These are phyloP conservation scores for Monosporascus sp. DNA, from an alignment of 2,329 filamentous ascomycete genomes.

Conservation along the genomic window DNA sequence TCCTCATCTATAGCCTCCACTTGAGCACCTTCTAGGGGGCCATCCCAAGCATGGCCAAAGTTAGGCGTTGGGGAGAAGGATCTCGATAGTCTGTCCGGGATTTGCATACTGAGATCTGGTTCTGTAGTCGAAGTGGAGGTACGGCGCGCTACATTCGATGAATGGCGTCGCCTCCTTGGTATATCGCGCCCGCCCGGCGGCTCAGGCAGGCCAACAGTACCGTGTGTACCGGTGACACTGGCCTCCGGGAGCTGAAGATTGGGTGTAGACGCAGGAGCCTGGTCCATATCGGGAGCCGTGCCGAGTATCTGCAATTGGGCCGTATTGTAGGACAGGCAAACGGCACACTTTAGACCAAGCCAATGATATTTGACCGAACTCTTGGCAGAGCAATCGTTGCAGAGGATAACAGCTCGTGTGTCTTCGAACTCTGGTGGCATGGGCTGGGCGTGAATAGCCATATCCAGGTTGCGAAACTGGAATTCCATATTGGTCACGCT, in stretches of 20 bases:
- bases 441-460: conserved; percentile 80
- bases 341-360: conserved; percentile 83
- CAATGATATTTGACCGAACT: conserved; percentile 88
- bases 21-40: conserved; percentile 13
- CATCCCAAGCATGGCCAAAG: conserved; percentile 14
- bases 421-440: conserved; percentile 83
- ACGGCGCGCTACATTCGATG: conserved; percentile 22
- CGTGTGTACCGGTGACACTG: conserved; percentile 6
- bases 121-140: conserved; percentile 4
- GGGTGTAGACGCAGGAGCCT: conserved; percentile 12
- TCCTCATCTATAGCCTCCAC: conserved; percentile 27
- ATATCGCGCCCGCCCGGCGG: conserved; percentile 17
- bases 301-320: conserved; percentile 59
- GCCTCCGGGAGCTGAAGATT: conserved; percentile 13
- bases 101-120: conserved; percentile 8
- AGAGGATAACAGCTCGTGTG: conserved; percentile 77
- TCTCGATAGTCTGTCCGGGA: conserved; percentile 37
- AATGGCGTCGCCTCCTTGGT: conserved; percentile 24
- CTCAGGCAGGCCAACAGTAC: conserved; percentile 7
- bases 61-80: conserved; percentile 38
- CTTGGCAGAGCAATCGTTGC: conserved; percentile 90
- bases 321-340: conserved; percentile 67
- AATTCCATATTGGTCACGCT: conserved; percentile 97
- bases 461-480: conserved; percentile 85
- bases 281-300: conserved; percentile 19